Evolutionary conservation across 2,329 filamentous ascomycete species (phyloP).

Genomic region (Cercospora citrullina): DNA sequence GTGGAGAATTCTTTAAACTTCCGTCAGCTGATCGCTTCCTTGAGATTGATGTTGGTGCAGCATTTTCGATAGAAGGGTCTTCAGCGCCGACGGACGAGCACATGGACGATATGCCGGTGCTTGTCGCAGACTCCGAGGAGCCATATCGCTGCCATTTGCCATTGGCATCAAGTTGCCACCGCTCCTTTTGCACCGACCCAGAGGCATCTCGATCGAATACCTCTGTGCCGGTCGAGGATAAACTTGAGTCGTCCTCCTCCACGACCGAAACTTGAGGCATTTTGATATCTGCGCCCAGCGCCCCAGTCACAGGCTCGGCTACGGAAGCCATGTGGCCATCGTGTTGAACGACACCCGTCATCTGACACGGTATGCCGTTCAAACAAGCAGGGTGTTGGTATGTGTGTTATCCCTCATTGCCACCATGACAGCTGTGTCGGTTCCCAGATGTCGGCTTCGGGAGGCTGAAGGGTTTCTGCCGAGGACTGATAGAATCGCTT

Average conservation of each 20-base stretch:
- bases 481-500: conserved; percentile 8
- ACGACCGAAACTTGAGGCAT: conserved; percentile 13
- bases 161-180: conserved; percentile 33
- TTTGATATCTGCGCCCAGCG: conserved; percentile 23
- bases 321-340: conserved; percentile 20
- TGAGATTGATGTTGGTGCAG: conserved; percentile 13
- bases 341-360: conserved; percentile 22
- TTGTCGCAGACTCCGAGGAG: conserved; percentile 37
- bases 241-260: conserved; percentile 37
- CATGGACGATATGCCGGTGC: conserved; percentile 39
- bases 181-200: conserved; percentile 22
- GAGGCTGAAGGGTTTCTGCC: conserved; percentile 14
- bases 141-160: conserved; percentile 38
- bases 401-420: conserved; percentile 15
- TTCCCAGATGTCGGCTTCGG: conserved; percentile 12
- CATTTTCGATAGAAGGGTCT: conserved; percentile 21
- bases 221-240: conserved; percentile 37
- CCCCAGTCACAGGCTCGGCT: conserved; percentile 15
- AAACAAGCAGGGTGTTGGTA: conserved; percentile 10
- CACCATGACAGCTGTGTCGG: conserved; percentile 22
- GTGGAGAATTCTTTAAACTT: conserved; percentile 27
- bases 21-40: conserved; percentile 38
- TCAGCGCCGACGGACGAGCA: conserved; percentile 36
- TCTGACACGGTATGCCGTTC: conserved; percentile 13
- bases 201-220: conserved; percentile 31